Evolutionary conservation across 768 basidiomycete genomes (phyloP), one percentile per base, ranked within the genome.

Genomic region (Guyanaporus albipodus): DNA sequence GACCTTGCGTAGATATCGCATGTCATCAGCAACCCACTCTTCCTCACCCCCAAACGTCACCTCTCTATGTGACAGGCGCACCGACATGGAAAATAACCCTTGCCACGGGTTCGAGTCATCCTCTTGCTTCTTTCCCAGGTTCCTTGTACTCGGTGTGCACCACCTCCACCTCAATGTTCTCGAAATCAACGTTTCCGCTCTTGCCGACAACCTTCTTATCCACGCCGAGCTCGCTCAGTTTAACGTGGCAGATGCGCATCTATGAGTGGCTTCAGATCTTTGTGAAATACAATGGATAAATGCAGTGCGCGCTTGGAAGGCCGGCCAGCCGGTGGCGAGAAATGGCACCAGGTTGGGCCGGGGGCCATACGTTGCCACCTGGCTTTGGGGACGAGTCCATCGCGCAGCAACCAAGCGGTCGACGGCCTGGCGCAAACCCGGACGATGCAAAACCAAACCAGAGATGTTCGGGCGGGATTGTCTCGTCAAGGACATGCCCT

Each of bases 111-210:
- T 87, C 49, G 84, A 89, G 54, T 87, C 88, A 56, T 69, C 89
- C 17, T 77, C 85, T 1, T 88, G 87, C 62, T 90, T 88, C 69
- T 73, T 87, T 43, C 86, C 86, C 0, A 87, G 87, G 4, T 72
- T 88, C 9, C 70, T 90, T 21, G 85, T 85, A 6, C 75, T 90
- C 3, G 87, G 87, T 14, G 84, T 67, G 4, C 76, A 83, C 54
- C 76, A 75, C 7, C 73, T 87, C 23, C 78, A 78, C 42, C 72
- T 83, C 8, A 62, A 70, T 17, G 54, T 67, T 2, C 56, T 77
- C 11, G 77, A 75, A 4, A 73, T 84, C 45, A 66, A 77, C 48
- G 57, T 72, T 12, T 55, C 62, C 4, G 53, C 67, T 8, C 70
- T 81, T 9, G 48, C 46, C 0, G 42, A 57, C 1, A 58, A 59